Evolutionary conservation across 768 basidiomycete species (phyloP).

Genomic region (Boletellus sp.): DNA sequence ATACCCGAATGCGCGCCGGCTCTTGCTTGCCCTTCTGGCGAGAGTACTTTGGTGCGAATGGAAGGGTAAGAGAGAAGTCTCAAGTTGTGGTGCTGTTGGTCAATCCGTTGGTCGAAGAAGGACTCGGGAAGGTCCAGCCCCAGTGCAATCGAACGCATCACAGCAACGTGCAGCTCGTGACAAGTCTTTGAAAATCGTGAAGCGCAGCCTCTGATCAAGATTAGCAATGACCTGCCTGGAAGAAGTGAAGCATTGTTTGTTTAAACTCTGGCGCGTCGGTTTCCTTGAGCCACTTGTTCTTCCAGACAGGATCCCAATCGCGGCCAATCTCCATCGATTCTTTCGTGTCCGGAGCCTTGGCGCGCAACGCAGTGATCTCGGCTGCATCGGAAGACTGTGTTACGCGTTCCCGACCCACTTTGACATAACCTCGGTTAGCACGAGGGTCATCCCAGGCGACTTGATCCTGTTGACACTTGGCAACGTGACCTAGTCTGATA

Average conservation of each 20-base stretch:
- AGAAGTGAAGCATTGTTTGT: slow-evolving; percentile 71
- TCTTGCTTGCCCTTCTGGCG: slow-evolving; percentile 65
- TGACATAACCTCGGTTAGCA: slow-evolving; percentile 81
- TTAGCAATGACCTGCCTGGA: slow-evolving; percentile 43
- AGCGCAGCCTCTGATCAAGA: not conserved
- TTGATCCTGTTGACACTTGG: slow-evolving; percentile 38
- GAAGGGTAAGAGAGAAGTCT: slow-evolving; percentile 79
- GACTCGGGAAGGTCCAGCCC: slow-evolving; percentile 69
- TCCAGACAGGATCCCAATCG: slow-evolving; percentile 75
- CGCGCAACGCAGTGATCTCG: slow-evolving; percentile 73
- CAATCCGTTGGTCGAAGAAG: slow-evolving; percentile 73
- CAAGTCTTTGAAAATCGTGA: slow-evolving; percentile 47
- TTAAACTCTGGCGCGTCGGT: slow-evolving; percentile 63
- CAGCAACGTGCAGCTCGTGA: slow-evolving; percentile 66
- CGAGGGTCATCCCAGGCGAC: slow-evolving; percentile 84
- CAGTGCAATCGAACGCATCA: slow-evolving; percentile 85
- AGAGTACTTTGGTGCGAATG: slow-evolving; percentile 56
- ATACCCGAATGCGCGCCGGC: slow-evolving; percentile 79
- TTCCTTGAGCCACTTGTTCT: slow-evolving; percentile 78
- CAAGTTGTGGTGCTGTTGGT: slow-evolving; percentile 78
- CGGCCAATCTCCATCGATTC: slow-evolving; percentile 89
- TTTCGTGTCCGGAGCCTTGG: slow-evolving; percentile 74
- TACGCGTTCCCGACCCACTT: slow-evolving; percentile 76
- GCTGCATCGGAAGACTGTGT: slow-evolving; percentile 65
- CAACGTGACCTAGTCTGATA: not conserved